Conservation (phyloP, 192 early-diverging fungal species). For the Spinellus fusiger region DNA sequence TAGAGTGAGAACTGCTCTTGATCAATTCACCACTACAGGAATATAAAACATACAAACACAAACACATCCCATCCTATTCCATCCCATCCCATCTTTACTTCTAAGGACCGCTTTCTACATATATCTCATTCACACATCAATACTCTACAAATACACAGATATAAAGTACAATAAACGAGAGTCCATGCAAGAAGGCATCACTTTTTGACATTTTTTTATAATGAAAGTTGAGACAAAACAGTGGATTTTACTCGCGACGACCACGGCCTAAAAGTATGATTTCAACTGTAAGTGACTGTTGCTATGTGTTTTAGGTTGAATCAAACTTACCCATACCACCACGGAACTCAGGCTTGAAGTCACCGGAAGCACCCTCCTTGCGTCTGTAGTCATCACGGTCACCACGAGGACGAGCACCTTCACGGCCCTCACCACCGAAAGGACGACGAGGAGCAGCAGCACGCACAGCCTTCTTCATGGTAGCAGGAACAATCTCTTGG, state of each 20-base stretch:
- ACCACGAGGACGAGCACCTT: conserved; percentile 55
- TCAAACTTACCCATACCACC: conserved; percentile 69
- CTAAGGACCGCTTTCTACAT: too few relatives aligned
- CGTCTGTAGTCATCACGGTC: conserved; percentile 86
- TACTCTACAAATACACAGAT: background rate
- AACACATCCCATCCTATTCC: too few relatives aligned
- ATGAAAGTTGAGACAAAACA: background rate
- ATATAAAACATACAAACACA: background rate
- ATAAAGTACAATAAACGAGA: background rate
- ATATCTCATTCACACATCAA: background rate
- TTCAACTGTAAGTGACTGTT: background rate
- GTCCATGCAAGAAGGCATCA: too few relatives aligned
- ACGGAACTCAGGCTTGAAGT: conserved; percentile 98
- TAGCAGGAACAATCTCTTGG: conserved; percentile 93
- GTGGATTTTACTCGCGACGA: conserved; percentile 12
- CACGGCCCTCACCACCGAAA: conserved; percentile 62
- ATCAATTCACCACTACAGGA: conserved; percentile 35
- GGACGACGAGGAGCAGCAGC: conserved; percentile 63
- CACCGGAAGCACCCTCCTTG: conserved; percentile 89
- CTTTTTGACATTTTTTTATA: background rate
- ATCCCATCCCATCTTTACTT: too few relatives aligned
- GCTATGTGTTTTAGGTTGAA: too few relatives aligned
- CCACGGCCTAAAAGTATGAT: conserved; percentile 17
- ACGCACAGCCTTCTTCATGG: conserved; percentile 93
- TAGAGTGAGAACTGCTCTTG: conserved; percentile 59